Evolutionary conservation across 345 rosid species (phyloP), one percentile per base, ranked within the genome.

Genomic region (Murraya paniculata): DNA sequence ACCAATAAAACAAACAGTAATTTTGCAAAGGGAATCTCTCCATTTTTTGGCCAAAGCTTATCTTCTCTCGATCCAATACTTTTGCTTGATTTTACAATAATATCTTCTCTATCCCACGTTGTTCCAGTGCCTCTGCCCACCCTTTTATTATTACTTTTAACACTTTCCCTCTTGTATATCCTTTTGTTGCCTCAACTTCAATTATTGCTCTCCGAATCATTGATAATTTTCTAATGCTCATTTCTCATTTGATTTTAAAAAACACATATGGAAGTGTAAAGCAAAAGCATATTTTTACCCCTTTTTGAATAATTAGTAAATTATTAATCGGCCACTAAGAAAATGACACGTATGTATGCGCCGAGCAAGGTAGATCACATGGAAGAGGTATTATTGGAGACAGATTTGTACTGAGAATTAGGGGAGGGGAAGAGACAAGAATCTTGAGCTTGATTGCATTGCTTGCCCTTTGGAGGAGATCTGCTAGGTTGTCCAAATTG

Each of bases 21-120:
- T 56, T 36, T 61, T 19, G 36, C 36, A 48, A 77, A 45, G 65
- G 81, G 88, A 83, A 83, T 85, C 82, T 80, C 77, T 73, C 65
- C 25, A 14, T 38, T 45, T 59, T 76, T 35, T 86, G 73, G 69
- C 78, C 81, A 70, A 68, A 25, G 78, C 79, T 77, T 77, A 84
- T 82, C 86, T 78, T 75, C 83, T 75, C 81, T 81, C 35, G 78
- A 80, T 81, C 84, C 86, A 68, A 85, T 83, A 35, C 79, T 53
- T 35, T 62, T 41, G 57, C 30, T 36, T 38, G 73, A 55, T 48
- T 80, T 84, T 71, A 78, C 70, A 69, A 79, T 74, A 68, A 78
- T 78, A 79, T 78, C 86, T 78, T 80, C 72, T 58, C 84, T 21
- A 41, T 73, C 76, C 82, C 82, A 78, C 81, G 81, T 82, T 80